phyloP scores from a whole-genome alignment of 139 green algal genomes.

The Pedinophyceae sp. region DNA sequence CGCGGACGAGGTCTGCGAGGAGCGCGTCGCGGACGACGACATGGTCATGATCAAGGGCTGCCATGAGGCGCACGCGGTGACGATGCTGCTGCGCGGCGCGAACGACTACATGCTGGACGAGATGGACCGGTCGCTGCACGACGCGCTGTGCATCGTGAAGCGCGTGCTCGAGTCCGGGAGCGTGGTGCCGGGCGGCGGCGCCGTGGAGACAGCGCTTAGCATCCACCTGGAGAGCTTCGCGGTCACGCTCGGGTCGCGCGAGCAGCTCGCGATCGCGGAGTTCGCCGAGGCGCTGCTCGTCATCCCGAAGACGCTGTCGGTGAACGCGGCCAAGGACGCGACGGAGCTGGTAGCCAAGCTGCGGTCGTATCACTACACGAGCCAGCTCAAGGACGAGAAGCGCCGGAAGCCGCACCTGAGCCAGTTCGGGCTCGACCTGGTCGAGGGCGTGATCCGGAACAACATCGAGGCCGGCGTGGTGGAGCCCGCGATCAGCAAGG shows the following conservation, averaged over 20 bases:
- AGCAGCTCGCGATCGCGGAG: constrained; percentile 95
- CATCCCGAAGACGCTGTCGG: constrained; percentile 82
- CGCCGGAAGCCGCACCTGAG: constrained; percentile 15
- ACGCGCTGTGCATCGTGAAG: constrained; percentile 96
- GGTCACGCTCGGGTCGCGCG: constrained; percentile 76
- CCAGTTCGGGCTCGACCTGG: constrained; percentile 61
- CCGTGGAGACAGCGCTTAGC: constrained; percentile 83
- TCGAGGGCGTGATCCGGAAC: constrained; percentile 56
- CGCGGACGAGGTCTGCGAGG: constrained; percentile 59
- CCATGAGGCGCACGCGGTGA: constrained; percentile 33
- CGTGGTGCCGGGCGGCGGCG: constrained; percentile 78
- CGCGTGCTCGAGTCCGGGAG: constrained; percentile 81
- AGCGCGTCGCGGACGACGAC: constrained; percentile 54
- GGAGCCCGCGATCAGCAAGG: constrained; percentile 84
- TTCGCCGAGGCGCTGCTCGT: constrained; percentile 79
- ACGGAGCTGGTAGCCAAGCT: constrained; percentile 90
- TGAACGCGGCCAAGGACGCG: constrained; percentile 91
- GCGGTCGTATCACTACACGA: constrained; percentile 81
- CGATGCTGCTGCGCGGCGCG: constrained; percentile 80
- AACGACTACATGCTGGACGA: constrained; percentile 99
- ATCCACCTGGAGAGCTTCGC: constrained; percentile 92
- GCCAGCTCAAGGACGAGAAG: constrained; percentile 53
- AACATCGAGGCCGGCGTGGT: constrained; percentile 89
- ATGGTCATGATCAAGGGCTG: constrained; percentile 63
- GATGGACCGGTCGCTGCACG: constrained; percentile 92